These are phyloP conservation scores for Guillardia theta DNA, from an alignment of 78 protist genomes.

Conservation along the genomic window DNA sequence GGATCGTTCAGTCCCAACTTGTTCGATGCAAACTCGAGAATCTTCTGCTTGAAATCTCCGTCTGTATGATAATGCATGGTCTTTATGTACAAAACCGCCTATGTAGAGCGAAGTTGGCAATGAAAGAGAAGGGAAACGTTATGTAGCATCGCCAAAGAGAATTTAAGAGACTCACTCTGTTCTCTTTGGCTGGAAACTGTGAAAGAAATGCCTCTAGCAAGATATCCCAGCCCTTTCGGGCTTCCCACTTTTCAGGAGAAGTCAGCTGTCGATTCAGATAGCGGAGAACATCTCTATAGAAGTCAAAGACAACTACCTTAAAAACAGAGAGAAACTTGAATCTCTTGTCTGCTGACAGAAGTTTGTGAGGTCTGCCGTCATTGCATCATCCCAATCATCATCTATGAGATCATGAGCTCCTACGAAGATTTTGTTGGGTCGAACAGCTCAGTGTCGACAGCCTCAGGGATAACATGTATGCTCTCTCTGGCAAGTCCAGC, in stretches of 20 bases:
- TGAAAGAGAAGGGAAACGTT: background rate
- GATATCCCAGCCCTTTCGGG: constrained; percentile 25
- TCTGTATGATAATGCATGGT: background rate
- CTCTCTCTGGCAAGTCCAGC: no score
- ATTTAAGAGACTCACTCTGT: no score
- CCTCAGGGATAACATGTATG: background rate
- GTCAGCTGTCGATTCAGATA: background rate
- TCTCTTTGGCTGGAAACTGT: no score
- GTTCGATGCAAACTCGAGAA: background rate
- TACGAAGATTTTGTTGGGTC: background rate
- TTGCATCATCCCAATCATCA: background rate
- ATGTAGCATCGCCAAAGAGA: background rate
- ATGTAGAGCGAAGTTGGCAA: background rate
- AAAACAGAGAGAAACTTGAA: constrained; percentile 29
- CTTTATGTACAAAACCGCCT: background rate
- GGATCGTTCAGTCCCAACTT: no score
- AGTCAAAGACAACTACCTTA: no score
- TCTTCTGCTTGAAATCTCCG: background rate
- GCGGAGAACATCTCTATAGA: background rate
- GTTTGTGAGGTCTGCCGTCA: background rate
- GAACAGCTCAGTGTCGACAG: background rate
- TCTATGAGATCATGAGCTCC: background rate
- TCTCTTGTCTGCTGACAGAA: background rate
- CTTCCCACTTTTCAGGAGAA: background rate
- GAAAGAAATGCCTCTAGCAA: background rate